Base-by-base conservation (phyloP, 495 filamentous ascomycete genomes). In the Podospora tetraspora region DNA sequence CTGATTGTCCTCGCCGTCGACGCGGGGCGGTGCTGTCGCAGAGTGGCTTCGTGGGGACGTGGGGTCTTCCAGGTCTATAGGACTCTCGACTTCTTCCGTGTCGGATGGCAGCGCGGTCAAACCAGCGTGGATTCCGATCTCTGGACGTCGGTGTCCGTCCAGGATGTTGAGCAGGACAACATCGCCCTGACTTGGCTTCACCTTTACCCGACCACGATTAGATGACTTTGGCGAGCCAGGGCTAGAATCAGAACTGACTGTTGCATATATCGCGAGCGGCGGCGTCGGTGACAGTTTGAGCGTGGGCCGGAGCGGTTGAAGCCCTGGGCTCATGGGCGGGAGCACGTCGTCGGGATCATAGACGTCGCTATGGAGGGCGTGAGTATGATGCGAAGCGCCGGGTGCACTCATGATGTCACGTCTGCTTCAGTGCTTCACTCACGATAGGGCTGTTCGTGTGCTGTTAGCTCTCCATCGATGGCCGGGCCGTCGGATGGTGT, bases 141-240 rank as follows among this genome's bases (percentile, higher is more conserved):
- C 79, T 19, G 73, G 75, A 37, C 75, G 76, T 68, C 82, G 82
- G 67, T 84, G 80, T 67, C 78, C 80, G 73, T 78, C 84, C 62
- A 88, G 82, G 68, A 81, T 78, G 29, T 75, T 73, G 43, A 88
- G 78, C 69, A 88, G 74, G 62, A 87, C 81, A 58, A 78, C 84
- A 84, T 88, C 84, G 72, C 84, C 86, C 69, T 79, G 81, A 67
- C 73, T 79, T 63, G 78, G 75, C 70, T 73, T 74, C 69, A 76
- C 68, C 78, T 78, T 81, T 66, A 70, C 74, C 61, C 80, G 80
- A 76, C 75, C 71, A 76, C 78, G 79, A 78, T 52, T 8, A 52
- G 43, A 52, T n/a, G 81, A 78, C 75, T 73, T 78, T 19, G 58
- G 57, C 58, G 65, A 70, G 64, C 76, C 76, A 64, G 72, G 66